phyloP scores from a whole-genome alignment of 495 filamentous ascomycete species.

The Neurospora tetrasperma region DNA sequence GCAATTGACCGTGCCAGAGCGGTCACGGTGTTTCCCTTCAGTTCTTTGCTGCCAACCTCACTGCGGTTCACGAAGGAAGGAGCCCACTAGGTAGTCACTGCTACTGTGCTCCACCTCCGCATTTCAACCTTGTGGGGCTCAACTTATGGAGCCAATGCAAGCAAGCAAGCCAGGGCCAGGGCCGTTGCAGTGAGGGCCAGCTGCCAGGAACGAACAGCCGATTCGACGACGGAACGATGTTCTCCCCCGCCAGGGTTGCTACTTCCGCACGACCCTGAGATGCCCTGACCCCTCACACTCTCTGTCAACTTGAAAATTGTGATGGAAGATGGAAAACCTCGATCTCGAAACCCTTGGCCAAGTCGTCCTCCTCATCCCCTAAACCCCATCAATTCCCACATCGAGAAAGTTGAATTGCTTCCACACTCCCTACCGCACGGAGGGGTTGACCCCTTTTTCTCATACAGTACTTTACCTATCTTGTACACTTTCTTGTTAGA shows the following conservation, averaged over 20 bases:
- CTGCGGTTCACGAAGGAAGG: not conserved
- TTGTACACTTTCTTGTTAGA: not conserved
- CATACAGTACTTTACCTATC: not conserved
- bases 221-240: not conserved
- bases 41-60: not conserved
- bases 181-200: not conserved
- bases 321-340: not conserved
- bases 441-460: not conserved
- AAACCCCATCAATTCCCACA: not conserved
- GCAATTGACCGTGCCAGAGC: not conserved
- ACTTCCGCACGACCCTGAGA: not conserved
- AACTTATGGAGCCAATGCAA: not conserved
- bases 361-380: not conserved
- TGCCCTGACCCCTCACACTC: not conserved
- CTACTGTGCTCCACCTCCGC: not conserved
- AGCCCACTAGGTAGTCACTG: not conserved
- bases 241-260: not conserved
- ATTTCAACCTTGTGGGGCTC: not conserved
- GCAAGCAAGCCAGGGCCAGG: not conserved
- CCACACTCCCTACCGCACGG: not conserved
- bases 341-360: not conserved
- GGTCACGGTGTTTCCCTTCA: not conserved
- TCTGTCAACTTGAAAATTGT: not conserved
- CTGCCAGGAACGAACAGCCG: not conserved
- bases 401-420: not conserved